A percentile compares a stretch with the other conserved stretches of the same genome.
Conservation (phyloP, 2,329 filamentous ascomycete genomes). For the Aspergillus quadrilineatus region DNA sequence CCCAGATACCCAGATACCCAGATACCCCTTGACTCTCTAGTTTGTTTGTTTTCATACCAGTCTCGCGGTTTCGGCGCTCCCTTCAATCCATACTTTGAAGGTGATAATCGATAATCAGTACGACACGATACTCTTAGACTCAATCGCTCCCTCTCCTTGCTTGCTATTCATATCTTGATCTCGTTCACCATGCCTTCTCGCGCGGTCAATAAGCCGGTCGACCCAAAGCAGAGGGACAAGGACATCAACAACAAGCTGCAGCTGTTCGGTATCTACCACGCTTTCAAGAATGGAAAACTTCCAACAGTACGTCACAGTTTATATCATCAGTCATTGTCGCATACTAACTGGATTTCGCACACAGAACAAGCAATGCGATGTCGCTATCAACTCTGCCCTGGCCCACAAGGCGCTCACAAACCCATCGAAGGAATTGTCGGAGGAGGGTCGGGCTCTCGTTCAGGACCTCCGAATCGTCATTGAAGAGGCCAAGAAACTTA, state of each 20-base stretch:
- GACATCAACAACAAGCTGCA: slow-evolving; percentile 93
- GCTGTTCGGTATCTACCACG: slow-evolving; percentile 83
- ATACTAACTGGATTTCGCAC: background rate
- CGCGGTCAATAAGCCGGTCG: slow-evolving; percentile 69
- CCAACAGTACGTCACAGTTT: slow-evolving; percentile 69
- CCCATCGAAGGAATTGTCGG: slow-evolving; percentile 74
- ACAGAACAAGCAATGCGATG: slow-evolving; percentile 91
- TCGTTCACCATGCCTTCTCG: slow-evolving; percentile 30
- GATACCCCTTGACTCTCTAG: slow-evolving; percentile 22
- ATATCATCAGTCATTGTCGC: background rate
- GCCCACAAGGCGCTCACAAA: slow-evolving; percentile 66
- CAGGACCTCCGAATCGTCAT: slow-evolving; percentile 76
- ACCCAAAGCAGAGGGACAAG: slow-evolving; percentile 73
- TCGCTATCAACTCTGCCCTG: slow-evolving; percentile 86
- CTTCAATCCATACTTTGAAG: slow-evolving; percentile 11
- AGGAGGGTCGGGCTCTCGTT: slow-evolving; percentile 77
- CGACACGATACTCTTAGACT: background rate
- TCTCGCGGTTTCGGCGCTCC: background rate
- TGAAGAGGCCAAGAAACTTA: slow-evolving; percentile 75
- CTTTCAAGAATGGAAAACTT: slow-evolving; percentile 85
- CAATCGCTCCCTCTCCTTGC: background rate
- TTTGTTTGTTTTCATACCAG: slow-evolving; percentile 9
- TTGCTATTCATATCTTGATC: slow-evolving; percentile 4
- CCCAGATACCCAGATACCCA: slow-evolving; percentile 20
- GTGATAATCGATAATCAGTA: slow-evolving; percentile 5